These are phyloP conservation scores for Zoysia matrella DNA, from an alignment of 202 grass and related monocot genomes.

Conservation along the genomic window DNA sequence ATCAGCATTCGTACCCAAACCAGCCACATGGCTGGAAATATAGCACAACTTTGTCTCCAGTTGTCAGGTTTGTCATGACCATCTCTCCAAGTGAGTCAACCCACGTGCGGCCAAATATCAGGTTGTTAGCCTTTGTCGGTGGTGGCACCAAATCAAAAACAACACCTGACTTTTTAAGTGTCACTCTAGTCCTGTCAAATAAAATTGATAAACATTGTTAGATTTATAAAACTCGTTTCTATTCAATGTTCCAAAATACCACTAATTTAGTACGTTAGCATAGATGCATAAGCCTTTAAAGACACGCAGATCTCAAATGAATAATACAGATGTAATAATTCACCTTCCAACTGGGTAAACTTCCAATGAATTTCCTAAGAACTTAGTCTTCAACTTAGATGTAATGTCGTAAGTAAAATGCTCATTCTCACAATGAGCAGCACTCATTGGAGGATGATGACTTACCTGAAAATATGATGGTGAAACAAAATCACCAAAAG, in stretches of 20 bases:
- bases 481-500: constrained; percentile 12
- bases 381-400: constrained; percentile 96
- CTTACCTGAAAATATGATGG: constrained; percentile 70
- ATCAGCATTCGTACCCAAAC: constrained; percentile 74
- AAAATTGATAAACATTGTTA: constrained; percentile 24
- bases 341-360: constrained; percentile 97
- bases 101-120: constrained; percentile 99
- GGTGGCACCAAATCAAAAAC: constrained; percentile 88
- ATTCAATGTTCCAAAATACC: neutral
- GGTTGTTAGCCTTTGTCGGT: constrained; percentile 81
- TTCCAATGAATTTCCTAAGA: constrained; percentile 95
- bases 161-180: constrained; percentile 80
- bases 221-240: constrained; percentile 8
- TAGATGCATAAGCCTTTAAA: constrained; percentile 5
- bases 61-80: constrained; percentile 85
- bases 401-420: constrained; percentile 99
- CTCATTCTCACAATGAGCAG: constrained; percentile 82
- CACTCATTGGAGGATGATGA: constrained; percentile 98
- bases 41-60: constrained; percentile 90
- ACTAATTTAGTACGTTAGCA: neutral
- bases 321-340: constrained; percentile 30
- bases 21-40: constrained; percentile 95
- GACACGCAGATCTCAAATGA: constrained; percentile 17
- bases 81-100: constrained; percentile 85
- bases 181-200: constrained; percentile 76